These are phyloP conservation scores for Platanus orientalis DNA, from an alignment of 164 flowering plant species.

Conservation along the genomic window DNA sequence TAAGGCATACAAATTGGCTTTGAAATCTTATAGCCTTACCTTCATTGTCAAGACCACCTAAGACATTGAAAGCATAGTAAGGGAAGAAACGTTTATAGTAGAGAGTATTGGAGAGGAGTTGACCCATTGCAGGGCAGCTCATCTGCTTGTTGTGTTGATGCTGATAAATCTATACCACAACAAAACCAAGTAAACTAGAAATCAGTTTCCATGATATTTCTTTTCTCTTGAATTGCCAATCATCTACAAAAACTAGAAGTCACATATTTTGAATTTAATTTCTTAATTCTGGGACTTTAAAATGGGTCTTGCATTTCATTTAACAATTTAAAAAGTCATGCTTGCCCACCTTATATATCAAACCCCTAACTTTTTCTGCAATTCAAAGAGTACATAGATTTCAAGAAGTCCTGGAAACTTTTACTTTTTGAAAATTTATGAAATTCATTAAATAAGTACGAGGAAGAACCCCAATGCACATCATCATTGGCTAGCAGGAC, in stretches of 20 bases:
- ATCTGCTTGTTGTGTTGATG: constrained; percentile 98
- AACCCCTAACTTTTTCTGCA: too few relatives aligned
- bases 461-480: too few relatives aligned
- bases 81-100: constrained; percentile 98
- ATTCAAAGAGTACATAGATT: too few relatives aligned
- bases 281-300: not conserved
- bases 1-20: not conserved
- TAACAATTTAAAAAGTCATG: too few relatives aligned
- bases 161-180: constrained; percentile 60
- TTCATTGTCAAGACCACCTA: constrained; percentile 92
- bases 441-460: too few relatives aligned
- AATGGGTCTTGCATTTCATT: not conserved
- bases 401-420: too few relatives aligned
- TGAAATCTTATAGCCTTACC: constrained; percentile 32
- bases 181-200: constrained; percentile 5
- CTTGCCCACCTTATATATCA: too few relatives aligned
- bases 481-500: too few relatives aligned
- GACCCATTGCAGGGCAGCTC: constrained; percentile 99
- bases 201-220: not conserved
- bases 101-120: constrained; percentile 91
- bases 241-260: not conserved
- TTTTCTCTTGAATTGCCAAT: not conserved
- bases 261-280: not conserved
- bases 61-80: constrained; percentile 88
- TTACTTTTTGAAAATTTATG: too few relatives aligned